Base-by-base conservation (phyloP, 2,329 filamentous ascomycete species). In the Thyridium curvatum region DNA sequence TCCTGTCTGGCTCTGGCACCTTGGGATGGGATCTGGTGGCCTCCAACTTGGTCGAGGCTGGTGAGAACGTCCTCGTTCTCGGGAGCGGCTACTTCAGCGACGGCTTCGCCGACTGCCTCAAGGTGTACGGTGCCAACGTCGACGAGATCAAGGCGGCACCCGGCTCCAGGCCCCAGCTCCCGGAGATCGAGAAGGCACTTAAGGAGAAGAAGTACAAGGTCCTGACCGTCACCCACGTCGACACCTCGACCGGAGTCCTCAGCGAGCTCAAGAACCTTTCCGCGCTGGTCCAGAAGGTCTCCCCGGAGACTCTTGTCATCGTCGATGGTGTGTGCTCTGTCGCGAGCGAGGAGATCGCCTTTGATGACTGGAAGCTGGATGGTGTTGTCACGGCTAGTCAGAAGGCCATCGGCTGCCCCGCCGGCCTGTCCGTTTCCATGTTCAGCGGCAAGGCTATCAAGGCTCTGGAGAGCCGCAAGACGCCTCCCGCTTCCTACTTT, bases 291-390 rank as follows among this genome's bases (percentile, higher is more conserved):
- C 85, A 85, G 60, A 76, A 77, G 38, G 86, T 96, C 47, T 94
- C 88, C 45, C 93, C 93, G 1, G 82, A 95, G 38, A 98, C 93
- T 1, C 73, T 98, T 40, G 68, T 98, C 44, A 77, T 97, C 37
- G 91, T 96, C 40, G 93, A 98, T 58, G 93, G 91, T 47, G 93
- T 98, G 36, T 98, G 93, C 79, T 94, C 87, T 62, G 90, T 98
- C 39, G 93, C 90, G 34, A 89, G 83, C 52, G 93, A 98, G 66
- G 90, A 97, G 68, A 91, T 98, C 52, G 82, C 83, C 33, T 98
- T 98, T 61, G 93, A 98, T 59, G 85, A 86, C 39, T 97, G 91
- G 93, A 82, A 84, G 47, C 70, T 98, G 35, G 93, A 98, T 61
- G 88, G 82, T 50, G 91, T 96, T 32, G 72, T 98, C 42, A 98